Evolutionary conservation across 257 asterid species (phyloP).

Genomic region (Petrea volubilis): DNA sequence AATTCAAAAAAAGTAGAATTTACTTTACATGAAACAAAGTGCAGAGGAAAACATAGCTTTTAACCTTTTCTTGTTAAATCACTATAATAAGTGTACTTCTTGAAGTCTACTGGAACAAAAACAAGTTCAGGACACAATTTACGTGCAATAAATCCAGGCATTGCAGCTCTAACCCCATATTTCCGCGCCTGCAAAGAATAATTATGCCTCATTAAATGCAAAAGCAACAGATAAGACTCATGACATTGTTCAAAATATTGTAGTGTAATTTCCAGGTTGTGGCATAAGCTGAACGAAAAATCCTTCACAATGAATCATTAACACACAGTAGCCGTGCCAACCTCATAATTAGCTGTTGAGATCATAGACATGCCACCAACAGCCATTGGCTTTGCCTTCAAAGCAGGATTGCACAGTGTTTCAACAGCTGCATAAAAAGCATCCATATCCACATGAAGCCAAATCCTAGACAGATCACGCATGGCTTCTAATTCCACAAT

Average conservation of each 20-base stretch:
- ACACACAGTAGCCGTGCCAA: conserved; percentile 28
- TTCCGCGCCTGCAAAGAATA: conserved; percentile 76
- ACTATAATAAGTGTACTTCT: conserved; percentile 81
- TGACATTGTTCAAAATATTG: neutral
- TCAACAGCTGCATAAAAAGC: conserved; percentile 97
- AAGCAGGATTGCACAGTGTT: conserved; percentile 68
- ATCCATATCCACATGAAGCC: conserved; percentile 99
- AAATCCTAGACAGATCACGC: conserved; percentile 81
- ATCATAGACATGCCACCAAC: conserved; percentile 97
- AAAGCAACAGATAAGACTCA: neutral
- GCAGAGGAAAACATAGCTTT: conserved; percentile 21
- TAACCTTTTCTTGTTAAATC: conserved; percentile 85
- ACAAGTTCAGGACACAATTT: conserved; percentile 81
- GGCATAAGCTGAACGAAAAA: neutral
- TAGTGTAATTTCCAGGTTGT: conserved; percentile 6
- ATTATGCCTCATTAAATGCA: conserved; percentile 16
- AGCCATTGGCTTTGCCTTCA: conserved; percentile 90
- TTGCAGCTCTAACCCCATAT: conserved; percentile 97
- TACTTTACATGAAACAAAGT: conserved; percentile 3
- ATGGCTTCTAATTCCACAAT: conserved; percentile 74
- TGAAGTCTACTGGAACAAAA: conserved; percentile 81
- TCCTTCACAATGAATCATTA: neutral
- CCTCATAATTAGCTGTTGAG: conserved; percentile 98
- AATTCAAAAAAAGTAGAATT: conserved; percentile 20
- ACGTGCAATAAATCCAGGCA: conserved; percentile 98